Evolutionary conservation across 495 filamentous ascomycete genomes (phyloP).

Genomic region (Neurospora intermedia): DNA sequence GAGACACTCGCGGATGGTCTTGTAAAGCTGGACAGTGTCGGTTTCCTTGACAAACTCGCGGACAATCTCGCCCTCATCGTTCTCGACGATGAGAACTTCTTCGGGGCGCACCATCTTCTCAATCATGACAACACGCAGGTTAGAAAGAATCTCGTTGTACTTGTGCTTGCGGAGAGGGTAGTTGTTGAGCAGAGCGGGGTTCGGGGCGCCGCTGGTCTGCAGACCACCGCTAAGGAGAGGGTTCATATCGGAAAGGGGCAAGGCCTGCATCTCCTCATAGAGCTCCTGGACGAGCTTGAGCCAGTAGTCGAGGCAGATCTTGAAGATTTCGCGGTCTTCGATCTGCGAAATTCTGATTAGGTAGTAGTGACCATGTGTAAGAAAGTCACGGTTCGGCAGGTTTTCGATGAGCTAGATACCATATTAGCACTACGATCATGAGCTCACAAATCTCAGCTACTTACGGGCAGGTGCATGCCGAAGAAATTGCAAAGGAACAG

Average conservation of each 20-base stretch:
- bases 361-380: constrained; percentile 94
- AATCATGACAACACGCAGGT: constrained; percentile 95
- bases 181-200: constrained; percentile 69
- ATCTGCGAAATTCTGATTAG: constrained; percentile 97
- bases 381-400: constrained; percentile 84
- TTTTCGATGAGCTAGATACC: constrained; percentile 74
- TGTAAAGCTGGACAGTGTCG: constrained; percentile 98
- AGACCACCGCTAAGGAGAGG: constrained; percentile 63
- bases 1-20: constrained; percentile 93
- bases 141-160: constrained; percentile 86
- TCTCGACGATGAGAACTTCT: constrained; percentile 98
- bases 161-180: constrained; percentile 95
- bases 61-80: constrained; percentile 98
- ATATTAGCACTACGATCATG: constrained; percentile 12
- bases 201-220: constrained; percentile 67
- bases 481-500: constrained; percentile 96
- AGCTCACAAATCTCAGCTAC: constrained; percentile 20
- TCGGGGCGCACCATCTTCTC: constrained; percentile 98
- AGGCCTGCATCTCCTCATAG: constrained; percentile 95
- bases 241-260: constrained; percentile 85
- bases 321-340: constrained; percentile 97
- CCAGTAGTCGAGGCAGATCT: constrained; percentile 99
- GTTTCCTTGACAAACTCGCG: constrained; percentile 98
- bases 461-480: constrained; percentile 75
- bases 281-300: constrained; percentile 96